Evolutionary conservation across 2,329 filamentous ascomycete genomes (phyloP).

Genomic region (Paecilomyces niveus): DNA sequence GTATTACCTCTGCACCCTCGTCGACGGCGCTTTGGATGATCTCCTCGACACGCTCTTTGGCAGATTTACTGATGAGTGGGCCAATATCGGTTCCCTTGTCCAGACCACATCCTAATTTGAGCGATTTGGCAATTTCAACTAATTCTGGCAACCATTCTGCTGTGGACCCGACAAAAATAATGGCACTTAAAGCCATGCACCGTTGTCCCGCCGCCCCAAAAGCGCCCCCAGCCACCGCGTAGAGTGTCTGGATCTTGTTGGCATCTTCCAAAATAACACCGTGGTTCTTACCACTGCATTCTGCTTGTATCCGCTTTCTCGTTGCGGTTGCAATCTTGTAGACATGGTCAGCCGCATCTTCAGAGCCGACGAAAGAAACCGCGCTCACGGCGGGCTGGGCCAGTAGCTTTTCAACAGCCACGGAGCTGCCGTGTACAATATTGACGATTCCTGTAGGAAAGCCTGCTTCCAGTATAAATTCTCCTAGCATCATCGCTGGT

Average conservation of each 20-base stretch:
- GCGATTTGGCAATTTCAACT: conserved; percentile 53
- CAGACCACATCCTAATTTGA: conserved; percentile 57
- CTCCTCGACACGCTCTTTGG: conserved; percentile 5
- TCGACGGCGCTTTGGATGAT: conserved; percentile 5
- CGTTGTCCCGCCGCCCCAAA: conserved; percentile 64
- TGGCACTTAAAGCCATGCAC: conserved; percentile 62
- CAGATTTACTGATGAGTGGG: background rate
- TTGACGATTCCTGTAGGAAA: conserved; percentile 61
- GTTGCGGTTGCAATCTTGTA: conserved; percentile 61
- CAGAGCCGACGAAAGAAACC: conserved; percentile 61
- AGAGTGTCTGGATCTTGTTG: conserved; percentile 62
- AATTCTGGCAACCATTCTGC: conserved; percentile 60
- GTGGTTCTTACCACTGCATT: conserved; percentile 65
- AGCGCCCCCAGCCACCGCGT: conserved; percentile 59
- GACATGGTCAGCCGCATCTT: conserved; percentile 64
- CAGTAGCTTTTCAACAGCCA: conserved; percentile 62
- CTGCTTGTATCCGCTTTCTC: conserved; percentile 63
- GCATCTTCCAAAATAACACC: conserved; percentile 59
- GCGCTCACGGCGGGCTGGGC: conserved; percentile 64
- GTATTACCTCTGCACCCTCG: conserved; percentile 4
- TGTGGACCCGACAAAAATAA: conserved; percentile 59
- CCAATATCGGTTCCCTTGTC: conserved; percentile 38
- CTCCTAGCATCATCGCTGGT: conserved; percentile 59
- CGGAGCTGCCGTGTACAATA: conserved; percentile 58
- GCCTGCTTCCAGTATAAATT: conserved; percentile 56